Evolutionary conservation across 1,139 yeast species (phyloP).

Genomic region (Meyerozyma carpophila): DNA sequence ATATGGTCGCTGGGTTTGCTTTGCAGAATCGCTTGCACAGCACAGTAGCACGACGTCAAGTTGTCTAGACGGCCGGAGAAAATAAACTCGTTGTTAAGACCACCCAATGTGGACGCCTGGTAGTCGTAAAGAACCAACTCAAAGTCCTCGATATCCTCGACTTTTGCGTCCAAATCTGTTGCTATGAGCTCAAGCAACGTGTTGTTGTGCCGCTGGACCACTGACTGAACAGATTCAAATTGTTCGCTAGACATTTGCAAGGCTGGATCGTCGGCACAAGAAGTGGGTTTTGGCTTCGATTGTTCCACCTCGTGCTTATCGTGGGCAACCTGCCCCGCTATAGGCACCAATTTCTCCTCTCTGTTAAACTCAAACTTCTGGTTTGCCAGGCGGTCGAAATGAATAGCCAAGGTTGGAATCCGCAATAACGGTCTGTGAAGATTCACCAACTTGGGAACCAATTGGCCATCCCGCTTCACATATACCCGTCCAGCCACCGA

Average conservation of each 20-base stretch:
- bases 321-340: conserved; percentile 62
- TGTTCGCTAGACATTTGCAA: conserved; percentile 44
- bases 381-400: conserved; percentile 73
- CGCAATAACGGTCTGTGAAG: conserved; percentile 80
- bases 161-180: conserved; percentile 46
- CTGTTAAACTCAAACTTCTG: conserved; percentile 83
- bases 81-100: conserved; percentile 82
- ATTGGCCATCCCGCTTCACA: conserved; percentile 47
- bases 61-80: conserved; percentile 94
- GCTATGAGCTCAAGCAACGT: conserved; percentile 69
- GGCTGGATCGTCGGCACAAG: conserved; percentile 42
- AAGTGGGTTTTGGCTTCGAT: conserved; percentile 17
- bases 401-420: conserved; percentile 94
- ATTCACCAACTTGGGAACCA: conserved; percentile 66
- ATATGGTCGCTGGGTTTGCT: conserved; percentile 50
- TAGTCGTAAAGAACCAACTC: conserved; percentile 86
- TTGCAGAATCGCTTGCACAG: conserved; percentile 64
- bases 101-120: conserved; percentile 79
- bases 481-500: conserved; percentile 90
- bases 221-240: conserved; percentile 60
- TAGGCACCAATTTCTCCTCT: conserved; percentile 82
- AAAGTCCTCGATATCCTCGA: conserved; percentile 71
- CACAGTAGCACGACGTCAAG: conserved; percentile 79
- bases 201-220: conserved; percentile 70
- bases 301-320: conserved; percentile 22